These are phyloP conservation scores for Colletotrichum sp. DNA, from an alignment of 2,329 filamentous ascomycete species.

Conservation along the genomic window DNA sequence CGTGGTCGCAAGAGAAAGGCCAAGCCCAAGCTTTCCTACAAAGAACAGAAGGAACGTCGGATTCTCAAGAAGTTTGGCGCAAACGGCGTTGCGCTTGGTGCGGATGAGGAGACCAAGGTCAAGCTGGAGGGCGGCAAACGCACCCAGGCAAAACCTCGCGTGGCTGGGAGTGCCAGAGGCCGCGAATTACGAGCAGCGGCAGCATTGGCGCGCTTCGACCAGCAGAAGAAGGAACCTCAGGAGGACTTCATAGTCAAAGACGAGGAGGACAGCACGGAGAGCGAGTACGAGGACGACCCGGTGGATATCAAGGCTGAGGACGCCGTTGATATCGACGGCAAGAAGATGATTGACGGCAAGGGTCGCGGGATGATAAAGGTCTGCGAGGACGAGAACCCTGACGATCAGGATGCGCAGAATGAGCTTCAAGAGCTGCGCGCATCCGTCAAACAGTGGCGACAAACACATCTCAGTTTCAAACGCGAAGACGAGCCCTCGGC, in stretches of 20 bases:
- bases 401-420: conserved; percentile 60
- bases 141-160: conserved; percentile 69
- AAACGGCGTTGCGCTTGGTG: conserved; percentile 72
- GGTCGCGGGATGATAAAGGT: conserved; percentile 75
- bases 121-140: conserved; percentile 72
- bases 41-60: conserved; percentile 73
- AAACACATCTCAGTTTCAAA: conserved; percentile 14
- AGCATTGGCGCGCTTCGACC: conserved; percentile 74
- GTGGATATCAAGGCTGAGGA: conserved; percentile 52
- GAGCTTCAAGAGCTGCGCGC: conserved; percentile 73
- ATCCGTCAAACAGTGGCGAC: conserved; percentile 29
- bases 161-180: conserved; percentile 76
- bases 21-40: conserved; percentile 65
- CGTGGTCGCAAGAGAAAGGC: conserved; percentile 59
- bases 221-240: conserved; percentile 57
- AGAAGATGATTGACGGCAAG: conserved; percentile 67
- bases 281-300: conserved; percentile 52
- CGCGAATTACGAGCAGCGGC: conserved; percentile 79
- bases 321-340: conserved; percentile 69
- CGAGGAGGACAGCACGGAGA: conserved; percentile 40
- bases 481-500: neutral
- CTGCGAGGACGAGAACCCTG: conserved; percentile 70
- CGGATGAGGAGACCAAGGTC: conserved; percentile 68
- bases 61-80: conserved; percentile 80
- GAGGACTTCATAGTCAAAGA: conserved; percentile 35